A percentile compares a stretch with the other conserved stretches of the same genome.
These are phyloP conservation scores for Pilatotrama ljubarskyi DNA, from an alignment of 768 basidiomycete species.

Conservation along the genomic window DNA sequence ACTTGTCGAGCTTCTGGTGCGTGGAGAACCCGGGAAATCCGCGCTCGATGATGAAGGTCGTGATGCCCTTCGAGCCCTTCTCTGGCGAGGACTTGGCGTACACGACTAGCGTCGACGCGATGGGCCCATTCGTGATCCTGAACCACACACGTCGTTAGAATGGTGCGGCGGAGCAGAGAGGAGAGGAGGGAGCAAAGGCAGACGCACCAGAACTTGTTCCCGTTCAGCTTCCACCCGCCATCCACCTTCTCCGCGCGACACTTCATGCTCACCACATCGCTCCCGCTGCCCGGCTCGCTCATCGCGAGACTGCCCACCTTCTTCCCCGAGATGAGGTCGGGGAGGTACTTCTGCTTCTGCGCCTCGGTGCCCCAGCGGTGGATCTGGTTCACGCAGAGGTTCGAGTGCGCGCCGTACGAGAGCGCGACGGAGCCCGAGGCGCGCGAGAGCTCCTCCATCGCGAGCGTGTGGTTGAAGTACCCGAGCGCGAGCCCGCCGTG, in stretches of 20 bases:
- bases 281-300: slow-evolving; percentile 91
- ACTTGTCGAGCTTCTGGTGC: slow-evolving; percentile 89
- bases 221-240: slow-evolving; percentile 80
- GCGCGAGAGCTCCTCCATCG: slow-evolving; percentile 91
- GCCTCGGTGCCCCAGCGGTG: slow-evolving; percentile 78
- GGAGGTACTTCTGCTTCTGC: slow-evolving; percentile 85
- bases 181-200: not conserved
- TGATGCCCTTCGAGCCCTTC: slow-evolving; percentile 84
- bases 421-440: slow-evolving; percentile 92
- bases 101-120: slow-evolving; percentile 87
- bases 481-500: slow-evolving; percentile 84
- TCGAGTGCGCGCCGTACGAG: slow-evolving; percentile 91
- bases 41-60: slow-evolving; percentile 87
- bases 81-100: slow-evolving; percentile 87
- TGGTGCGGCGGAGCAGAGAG: not conserved
- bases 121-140: slow-evolving; percentile 95
- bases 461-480: slow-evolving; percentile 85
- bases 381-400: slow-evolving; percentile 75
- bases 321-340: slow-evolving; percentile 74
- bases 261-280: slow-evolving; percentile 95
- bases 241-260: slow-evolving; percentile 76
- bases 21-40: slow-evolving; percentile 84
- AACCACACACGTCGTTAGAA: too few species aligned
- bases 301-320: slow-evolving; percentile 92
- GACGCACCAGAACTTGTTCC: slow-evolving; percentile 87